phyloP scores from a whole-genome alignment of 1,284 basidiomycete genomes.

The Ganoderma resinaceum region DNA sequence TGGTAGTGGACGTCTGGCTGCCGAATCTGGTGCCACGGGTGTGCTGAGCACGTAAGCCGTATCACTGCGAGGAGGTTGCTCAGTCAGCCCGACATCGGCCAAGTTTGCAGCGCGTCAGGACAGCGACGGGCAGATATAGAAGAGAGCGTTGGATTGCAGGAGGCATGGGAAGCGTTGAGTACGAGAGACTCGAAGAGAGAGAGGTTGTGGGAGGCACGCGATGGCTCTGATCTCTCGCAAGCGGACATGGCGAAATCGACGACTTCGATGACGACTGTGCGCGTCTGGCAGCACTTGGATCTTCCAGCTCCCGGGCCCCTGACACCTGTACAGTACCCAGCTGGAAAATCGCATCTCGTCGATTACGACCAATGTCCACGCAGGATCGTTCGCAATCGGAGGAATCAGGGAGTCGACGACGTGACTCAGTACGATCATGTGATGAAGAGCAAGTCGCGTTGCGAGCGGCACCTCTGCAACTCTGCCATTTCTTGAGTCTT shows the following conservation, averaged over 20 bases:
- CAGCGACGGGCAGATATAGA: not conserved
- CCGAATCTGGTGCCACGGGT: not conserved
- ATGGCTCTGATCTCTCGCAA: not conserved
- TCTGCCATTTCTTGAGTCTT: not conserved
- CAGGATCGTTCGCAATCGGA: too few species aligned
- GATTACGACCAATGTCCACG: not conserved
- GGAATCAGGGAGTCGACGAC: too few species aligned
- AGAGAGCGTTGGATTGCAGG: not conserved
- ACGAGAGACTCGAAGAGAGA: too few species aligned
- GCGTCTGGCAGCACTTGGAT: not conserved
- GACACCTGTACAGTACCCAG: not conserved
- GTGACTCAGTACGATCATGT: not conserved
- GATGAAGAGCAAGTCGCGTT: not conserved
- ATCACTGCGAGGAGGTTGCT: not conserved
- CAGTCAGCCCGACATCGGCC: slow-evolving; percentile 6
- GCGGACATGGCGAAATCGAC: slow-evolving; percentile 4
- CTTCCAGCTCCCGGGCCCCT: too few species aligned
- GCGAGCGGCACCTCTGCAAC: not conserved
- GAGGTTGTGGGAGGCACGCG: too few species aligned
- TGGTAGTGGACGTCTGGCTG: not conserved
- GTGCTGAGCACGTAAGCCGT: slow-evolving; percentile 3
- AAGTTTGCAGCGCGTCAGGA: too few species aligned
- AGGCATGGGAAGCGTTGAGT: not conserved
- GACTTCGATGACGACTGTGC: not conserved
- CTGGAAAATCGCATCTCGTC: not conserved